Conservation (phyloP, 345 rosid species). For the Angophora floribunda region DNA sequence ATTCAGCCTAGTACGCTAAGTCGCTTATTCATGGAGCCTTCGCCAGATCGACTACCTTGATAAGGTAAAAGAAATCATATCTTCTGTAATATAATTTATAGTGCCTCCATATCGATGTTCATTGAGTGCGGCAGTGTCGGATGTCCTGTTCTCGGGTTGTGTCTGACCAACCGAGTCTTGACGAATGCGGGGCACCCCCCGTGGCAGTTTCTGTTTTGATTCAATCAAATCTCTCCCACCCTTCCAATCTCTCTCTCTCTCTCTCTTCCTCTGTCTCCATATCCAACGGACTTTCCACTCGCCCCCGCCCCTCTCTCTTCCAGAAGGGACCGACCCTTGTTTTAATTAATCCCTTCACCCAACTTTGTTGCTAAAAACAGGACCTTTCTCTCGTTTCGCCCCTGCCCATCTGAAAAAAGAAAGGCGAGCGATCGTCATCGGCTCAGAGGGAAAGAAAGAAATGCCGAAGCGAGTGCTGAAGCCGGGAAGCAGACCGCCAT, state of each 20-base stretch:
- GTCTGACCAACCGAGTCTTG: not conserved
- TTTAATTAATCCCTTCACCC: not conserved
- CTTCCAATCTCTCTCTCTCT: not conserved
- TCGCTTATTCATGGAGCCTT: not conserved
- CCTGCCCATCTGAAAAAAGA: not conserved
- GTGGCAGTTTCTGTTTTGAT: not conserved
- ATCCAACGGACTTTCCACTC: not conserved
- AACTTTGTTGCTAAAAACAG: not conserved
- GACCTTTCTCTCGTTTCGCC: not conserved
- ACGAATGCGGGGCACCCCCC: not conserved
- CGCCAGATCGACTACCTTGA: not conserved
- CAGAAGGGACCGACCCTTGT: not conserved
- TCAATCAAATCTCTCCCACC: not conserved
- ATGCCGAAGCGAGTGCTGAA: conserved; percentile 26
- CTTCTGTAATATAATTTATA: not conserved
- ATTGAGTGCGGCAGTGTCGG: not conserved
- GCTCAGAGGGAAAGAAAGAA: not conserved
- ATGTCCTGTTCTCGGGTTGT: not conserved
- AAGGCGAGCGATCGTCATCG: not conserved
- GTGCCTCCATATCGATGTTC: not conserved
- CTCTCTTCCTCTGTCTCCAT: not conserved
- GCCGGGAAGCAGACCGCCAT: conserved; percentile 88
- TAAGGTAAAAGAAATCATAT: not conserved
- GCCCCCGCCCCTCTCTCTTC: too few species aligned
- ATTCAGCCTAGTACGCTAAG: not conserved